Base-by-base conservation (phyloP, 192 early-diverging fungal species). In the Coemansia sp. region DNA sequence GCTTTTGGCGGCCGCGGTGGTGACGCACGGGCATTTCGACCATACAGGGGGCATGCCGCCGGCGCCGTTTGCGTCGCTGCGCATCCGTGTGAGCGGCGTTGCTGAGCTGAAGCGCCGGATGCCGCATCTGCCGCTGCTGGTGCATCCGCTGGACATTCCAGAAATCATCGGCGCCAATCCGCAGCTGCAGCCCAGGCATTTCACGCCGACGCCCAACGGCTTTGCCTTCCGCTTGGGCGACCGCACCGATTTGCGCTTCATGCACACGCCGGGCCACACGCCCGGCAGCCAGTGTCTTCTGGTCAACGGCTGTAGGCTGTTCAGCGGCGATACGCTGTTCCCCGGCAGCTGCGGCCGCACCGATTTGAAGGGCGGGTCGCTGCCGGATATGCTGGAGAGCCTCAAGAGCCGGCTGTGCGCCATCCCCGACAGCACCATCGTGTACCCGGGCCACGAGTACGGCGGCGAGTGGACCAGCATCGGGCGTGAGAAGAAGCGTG, bases 201-300 rank as follows among this genome's bases (percentile, higher is more conserved):
- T 93, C 64, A 71, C 73, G 22, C 67, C 74, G n/a, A 94, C 91
- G 55, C 70, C 74, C 39, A 88, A 91, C 72, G 86, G 86, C 28
- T 86, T 80, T 57, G 70, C 55, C 6, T 67, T 94, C 58, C 61
- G 66, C 5, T 76, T 90, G 0, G 89, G 89, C 37, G 48, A 51
- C 35, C 79, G 72, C 14, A 87, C 86, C 0, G 74, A 81, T 9
- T 70, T 96, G 20, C 67, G 81, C 63, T 94, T 96, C 73, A 72
- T 95, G 38, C 96, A 98, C 72, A 95, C 93, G n/a, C 96, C 96
- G 2, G 96, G 96, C 15, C 96, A 98, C 72, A 93, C 96, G 32
- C 87, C 89, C 3, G 96, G 96, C 8, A 92, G 90, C 64, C 93
- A 95, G 75, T 92, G 91, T 64, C 64, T 98, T 18, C 51, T 96